Percentiles rank a stretch among this genome's conserved stretches.
These are phyloP conservation scores for Cubamyces lactineus DNA, from an alignment of 768 basidiomycete genomes.

Conservation along the genomic window DNA sequence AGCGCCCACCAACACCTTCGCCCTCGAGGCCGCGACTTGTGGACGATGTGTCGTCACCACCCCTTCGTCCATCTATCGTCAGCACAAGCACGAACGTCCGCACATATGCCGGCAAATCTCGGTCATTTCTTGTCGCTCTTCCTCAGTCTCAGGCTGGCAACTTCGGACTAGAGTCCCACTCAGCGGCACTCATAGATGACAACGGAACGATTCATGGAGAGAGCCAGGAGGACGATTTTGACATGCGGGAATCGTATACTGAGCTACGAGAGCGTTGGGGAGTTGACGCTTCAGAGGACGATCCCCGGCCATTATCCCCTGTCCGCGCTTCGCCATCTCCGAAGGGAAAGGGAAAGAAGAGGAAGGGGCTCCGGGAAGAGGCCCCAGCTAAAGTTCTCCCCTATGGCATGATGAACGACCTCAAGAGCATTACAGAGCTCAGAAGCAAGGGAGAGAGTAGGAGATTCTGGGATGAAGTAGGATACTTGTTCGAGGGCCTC, in stretches of 20 bases:
- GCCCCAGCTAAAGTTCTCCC: conserved; percentile 41
- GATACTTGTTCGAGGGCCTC: conserved; percentile 84
- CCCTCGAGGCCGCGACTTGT: conserved; percentile 22
- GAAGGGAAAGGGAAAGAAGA: conserved; percentile 45
- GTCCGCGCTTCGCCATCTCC: conserved; percentile 36
- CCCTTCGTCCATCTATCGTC: conserved; percentile 32
- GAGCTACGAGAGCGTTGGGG: conserved; percentile 80
- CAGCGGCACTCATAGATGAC: conserved; percentile 15
- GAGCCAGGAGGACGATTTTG: conserved; percentile 45
- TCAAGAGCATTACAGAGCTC: conserved; percentile 81
- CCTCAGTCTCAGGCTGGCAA: conserved; percentile 38
- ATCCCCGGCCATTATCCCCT: conserved; percentile 40
- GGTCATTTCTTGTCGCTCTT: conserved; percentile 76
- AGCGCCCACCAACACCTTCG: conserved; percentile 14
- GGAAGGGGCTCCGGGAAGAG: conserved; percentile 33
- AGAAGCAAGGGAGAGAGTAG: conserved; percentile 80
- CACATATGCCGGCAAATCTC: conserved; percentile 77
- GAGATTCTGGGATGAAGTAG: conserved; percentile 81
- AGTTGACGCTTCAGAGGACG: conserved; percentile 79
- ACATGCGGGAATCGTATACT: conserved; percentile 71
- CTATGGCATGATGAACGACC: conserved; percentile 66
- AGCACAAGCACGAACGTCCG: conserved; percentile 46
- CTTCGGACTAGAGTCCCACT: conserved; percentile 27
- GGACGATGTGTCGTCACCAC: conserved; percentile 30
- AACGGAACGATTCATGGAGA: conserved; percentile 15